Conservation (phyloP, 1,284 basidiomycete species). For the Termitomyces sp. region DNA sequence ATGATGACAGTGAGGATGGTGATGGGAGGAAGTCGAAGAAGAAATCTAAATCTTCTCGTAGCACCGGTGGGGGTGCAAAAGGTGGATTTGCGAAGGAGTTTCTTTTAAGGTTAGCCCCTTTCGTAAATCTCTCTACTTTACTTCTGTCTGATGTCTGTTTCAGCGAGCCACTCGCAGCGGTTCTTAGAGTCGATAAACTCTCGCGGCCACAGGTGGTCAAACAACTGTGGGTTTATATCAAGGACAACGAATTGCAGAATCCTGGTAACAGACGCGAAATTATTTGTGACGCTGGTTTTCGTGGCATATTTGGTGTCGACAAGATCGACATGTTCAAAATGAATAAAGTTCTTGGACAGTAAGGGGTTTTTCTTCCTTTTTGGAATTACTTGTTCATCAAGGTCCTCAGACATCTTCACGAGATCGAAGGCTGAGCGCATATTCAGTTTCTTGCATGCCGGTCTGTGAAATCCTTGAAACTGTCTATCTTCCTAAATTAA, state of each 20-base stretch:
- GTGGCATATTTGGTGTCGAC: slow-evolving; percentile 68
- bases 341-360: slow-evolving; percentile 80
- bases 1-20: slow-evolving; percentile 42
- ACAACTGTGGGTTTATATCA: slow-evolving; percentile 83
- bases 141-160: slow-evolving; percentile 4
- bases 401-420: slow-evolving; percentile 32
- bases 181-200: slow-evolving; percentile 55
- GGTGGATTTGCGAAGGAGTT: slow-evolving; percentile 79
- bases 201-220: slow-evolving; percentile 89
- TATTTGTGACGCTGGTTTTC: slow-evolving; percentile 67
- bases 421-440: slow-evolving; percentile 21
- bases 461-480: slow-evolving; percentile 4
- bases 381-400: background rate
- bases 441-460: background rate
- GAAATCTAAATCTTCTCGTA: slow-evolving; percentile 28
- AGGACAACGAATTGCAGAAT: slow-evolving; percentile 73
- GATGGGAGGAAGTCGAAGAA: slow-evolving; percentile 34
- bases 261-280: slow-evolving; percentile 78
- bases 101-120: slow-evolving; percentile 53
- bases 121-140: background rate
- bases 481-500: slow-evolving; percentile 13
- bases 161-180: slow-evolving; percentile 59
- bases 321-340: slow-evolving; percentile 85
- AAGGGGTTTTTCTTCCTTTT: slow-evolving; percentile 29
- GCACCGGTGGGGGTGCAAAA: slow-evolving; percentile 40